Evolutionary conservation across 805 yeast genomes (phyloP).

Genomic region (Monosporozyma yasuniensis): DNA sequence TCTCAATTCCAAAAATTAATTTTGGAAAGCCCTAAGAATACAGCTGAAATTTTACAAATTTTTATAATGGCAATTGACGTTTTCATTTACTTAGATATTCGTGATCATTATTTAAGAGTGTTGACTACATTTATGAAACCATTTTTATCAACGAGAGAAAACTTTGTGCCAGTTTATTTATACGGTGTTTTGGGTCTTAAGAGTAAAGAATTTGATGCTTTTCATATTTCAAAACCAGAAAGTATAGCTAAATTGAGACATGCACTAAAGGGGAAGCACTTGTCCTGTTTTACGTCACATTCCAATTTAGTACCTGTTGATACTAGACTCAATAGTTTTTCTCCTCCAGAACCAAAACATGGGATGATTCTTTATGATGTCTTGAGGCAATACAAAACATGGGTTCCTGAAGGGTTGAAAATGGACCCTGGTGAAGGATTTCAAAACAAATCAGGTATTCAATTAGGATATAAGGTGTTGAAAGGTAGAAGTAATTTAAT

Average conservation of each 20-base stretch:
- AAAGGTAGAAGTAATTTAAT: background rate
- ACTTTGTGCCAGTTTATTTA: constrained; percentile 62
- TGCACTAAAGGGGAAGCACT: constrained; percentile 36
- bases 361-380: background rate
- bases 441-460: background rate
- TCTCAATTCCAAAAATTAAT: background rate
- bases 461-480: no score
- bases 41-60: background rate
- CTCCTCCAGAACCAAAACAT: background rate
- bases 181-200: constrained; percentile 51
- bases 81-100: background rate
- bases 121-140: constrained; percentile 69
- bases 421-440: background rate
- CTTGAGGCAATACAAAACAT: background rate
- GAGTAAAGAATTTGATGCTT: constrained; percentile 11
- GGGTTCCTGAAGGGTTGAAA: background rate
- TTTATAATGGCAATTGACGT: background rate
- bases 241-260: constrained; percentile 13
- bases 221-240: constrained; percentile 3
- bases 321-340: background rate
- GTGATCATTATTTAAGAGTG: constrained; percentile 45
- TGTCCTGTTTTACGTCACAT: background rate
- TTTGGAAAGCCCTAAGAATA: background rate
- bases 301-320: background rate
- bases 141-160: constrained; percentile 55